A percentile compares a stretch with the other conserved stretches of the same genome.
These are phyloP conservation scores for Krasilnikovozyma curviuscula DNA, from an alignment of 768 basidiomycete genomes.

Conservation along the genomic window DNA sequence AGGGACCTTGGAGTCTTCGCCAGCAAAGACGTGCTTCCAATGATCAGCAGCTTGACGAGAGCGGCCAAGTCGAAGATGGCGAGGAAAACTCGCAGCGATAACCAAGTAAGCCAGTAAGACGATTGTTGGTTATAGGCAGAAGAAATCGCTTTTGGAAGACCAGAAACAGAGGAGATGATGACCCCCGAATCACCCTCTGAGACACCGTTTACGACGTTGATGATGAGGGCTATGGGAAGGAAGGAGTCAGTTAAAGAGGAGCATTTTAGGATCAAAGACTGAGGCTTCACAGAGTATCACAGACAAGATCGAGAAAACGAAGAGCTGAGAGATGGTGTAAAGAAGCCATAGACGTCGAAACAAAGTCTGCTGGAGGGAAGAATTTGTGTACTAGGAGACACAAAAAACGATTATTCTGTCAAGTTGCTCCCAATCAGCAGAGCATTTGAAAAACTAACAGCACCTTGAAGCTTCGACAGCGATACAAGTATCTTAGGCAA, in stretches of 20 bases:
- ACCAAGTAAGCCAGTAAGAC: background rate
- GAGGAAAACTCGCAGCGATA: conserved; percentile 1
- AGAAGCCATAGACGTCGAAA: background rate
- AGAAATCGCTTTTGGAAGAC: background rate
- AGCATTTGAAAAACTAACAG: too few relatives aligned
- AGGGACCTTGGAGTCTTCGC: background rate
- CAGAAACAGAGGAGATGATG: background rate
- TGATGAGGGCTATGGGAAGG: background rate
- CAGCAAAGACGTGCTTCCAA: background rate
- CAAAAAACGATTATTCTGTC: too few relatives aligned
- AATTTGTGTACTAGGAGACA: background rate
- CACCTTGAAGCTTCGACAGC: conserved; percentile 1
- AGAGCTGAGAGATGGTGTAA: background rate
- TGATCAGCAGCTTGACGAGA: background rate
- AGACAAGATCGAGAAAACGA: background rate
- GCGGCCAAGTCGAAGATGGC: conserved; percentile 1
- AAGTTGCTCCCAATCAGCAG: too few relatives aligned
- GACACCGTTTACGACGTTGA: background rate
- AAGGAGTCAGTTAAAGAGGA: background rate
- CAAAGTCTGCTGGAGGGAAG: background rate
- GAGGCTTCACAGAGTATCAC: background rate
- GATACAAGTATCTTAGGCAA: background rate
- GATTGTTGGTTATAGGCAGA: background rate
- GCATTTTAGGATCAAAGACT: background rate
- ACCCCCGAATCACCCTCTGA: background rate